Evolutionary conservation across 176 grass and related monocot species (phyloP), one percentile per base, ranked within the genome.

Genomic region (Secale cereale): DNA sequence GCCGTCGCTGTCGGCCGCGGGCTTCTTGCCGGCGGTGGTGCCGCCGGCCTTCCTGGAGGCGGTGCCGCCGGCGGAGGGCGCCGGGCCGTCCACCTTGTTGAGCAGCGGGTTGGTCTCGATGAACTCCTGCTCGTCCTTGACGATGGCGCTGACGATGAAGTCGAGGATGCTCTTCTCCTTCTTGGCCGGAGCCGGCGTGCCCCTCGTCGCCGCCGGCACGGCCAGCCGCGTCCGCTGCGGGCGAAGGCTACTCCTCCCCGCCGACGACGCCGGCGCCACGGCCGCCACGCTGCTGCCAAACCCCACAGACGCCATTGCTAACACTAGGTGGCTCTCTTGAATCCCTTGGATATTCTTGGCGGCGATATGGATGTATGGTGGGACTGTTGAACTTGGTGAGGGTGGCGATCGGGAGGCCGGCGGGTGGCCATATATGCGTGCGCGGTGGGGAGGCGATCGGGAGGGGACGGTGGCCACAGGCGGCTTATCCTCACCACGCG

Each of bases 101-200:
- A 94, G 92, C 39, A 91, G 23, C 25, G 89, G 89, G 83, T 94
- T 84, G 54, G 92, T 94, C 83, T 94, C 92, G 74, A 90, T 30
- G 57, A 94, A 88, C 37, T 82, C 59, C 89, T 94, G 92, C 30
- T 91, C 89, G n/a, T 91, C 48, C 89, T 86, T 94, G 70, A 79
- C 69, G 86, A 94, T 78, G 48, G 3, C 17, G 15, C 89, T 70
- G 25, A 91, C 25, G 86, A 94, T 86, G 89, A 70, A 91, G 1
- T 88, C 89, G 1, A 9, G 65, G 9, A 89, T 20, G 8, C 89
- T 25, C 86, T 86, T 91, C 92, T 94, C 92, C 89, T 94, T 80
- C 82, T 88, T 85, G 57, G 82, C 30, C 30, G 82, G 78, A 28
- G 74, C 82, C 10, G 35, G 68, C 28, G 46, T 12, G 15, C 71